Conservation (phyloP, 768 basidiomycete species). For the Kwoniella bestiolae region DNA sequence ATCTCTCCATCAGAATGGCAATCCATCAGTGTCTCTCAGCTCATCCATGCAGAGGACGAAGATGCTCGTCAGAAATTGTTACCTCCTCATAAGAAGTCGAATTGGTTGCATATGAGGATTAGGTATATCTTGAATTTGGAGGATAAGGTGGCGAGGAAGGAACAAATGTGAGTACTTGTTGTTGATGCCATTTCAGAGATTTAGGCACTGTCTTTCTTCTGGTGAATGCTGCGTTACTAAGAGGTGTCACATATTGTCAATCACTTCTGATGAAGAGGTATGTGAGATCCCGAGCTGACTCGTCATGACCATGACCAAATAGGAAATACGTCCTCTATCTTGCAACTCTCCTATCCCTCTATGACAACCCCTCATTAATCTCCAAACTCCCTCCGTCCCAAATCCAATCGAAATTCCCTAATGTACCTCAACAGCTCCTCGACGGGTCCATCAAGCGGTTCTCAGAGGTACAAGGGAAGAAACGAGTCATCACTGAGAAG, state of each 20-base stretch:
- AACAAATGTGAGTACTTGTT: conserved; percentile 63
- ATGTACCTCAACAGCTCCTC: conserved; percentile 68
- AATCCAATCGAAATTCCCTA: conserved; percentile 58
- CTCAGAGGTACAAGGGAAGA: conserved; percentile 71
- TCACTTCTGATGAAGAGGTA: no score
- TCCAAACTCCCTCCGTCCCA: conserved; percentile 29
- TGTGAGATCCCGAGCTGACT: no score
- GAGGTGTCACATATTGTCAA: no score
- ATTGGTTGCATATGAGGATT: conserved; percentile 68
- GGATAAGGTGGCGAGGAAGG: conserved; percentile 46
- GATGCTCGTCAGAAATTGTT: conserved; percentile 65
- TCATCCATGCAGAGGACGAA: conserved; percentile 64
- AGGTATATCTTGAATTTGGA: conserved; percentile 33
- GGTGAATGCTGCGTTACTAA: no score
- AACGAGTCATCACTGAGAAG: conserved; percentile 70
- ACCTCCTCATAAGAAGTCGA: conserved; percentile 64
- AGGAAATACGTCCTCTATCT: conserved; percentile 73
- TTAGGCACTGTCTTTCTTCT: no score
- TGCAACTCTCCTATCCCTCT: conserved; percentile 70
- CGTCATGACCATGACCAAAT: no score
- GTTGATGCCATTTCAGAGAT: not conserved
- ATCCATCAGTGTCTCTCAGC: conserved; percentile 65
- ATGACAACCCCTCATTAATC: conserved; percentile 20
- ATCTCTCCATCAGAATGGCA: conserved; percentile 82
- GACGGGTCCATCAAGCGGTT: conserved; percentile 79